A percentile compares a stretch with the other conserved stretches of the same genome.
Evolutionary conservation across 768 basidiomycete genomes (phyloP).

Genomic region (Cantharellus cinnabarinus): DNA sequence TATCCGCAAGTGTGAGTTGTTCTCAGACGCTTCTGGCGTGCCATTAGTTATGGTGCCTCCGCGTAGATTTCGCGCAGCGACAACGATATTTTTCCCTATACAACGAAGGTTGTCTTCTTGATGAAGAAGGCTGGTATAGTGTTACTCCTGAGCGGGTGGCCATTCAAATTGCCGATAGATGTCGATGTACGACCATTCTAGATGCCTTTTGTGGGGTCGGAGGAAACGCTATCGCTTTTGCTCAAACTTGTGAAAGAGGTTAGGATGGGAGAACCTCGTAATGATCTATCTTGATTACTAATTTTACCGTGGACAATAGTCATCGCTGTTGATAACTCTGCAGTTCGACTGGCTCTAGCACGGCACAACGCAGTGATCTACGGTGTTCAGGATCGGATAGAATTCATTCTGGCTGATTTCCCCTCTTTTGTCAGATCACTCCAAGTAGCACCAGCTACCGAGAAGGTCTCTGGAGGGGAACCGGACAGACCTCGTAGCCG

Average conservation of each 20-base stretch:
- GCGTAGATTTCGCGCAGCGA: conserved; percentile 68
- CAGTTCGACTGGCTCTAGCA: conserved; percentile 70
- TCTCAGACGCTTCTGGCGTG: background rate
- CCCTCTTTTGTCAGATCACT: conserved; percentile 50
- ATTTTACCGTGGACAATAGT: conserved; percentile 27
- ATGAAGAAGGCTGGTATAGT: conserved; percentile 95
- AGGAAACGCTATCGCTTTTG: conserved; percentile 94
- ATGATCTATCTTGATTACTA: background rate
- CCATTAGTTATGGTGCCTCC: background rate
- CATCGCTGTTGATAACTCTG: conserved; percentile 79
- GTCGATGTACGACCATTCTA: conserved; percentile 62
- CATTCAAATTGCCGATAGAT: conserved; percentile 78
- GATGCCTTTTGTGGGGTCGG: conserved; percentile 98
- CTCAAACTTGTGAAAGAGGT: conserved; percentile 90
- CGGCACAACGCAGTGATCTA: conserved; percentile 86
- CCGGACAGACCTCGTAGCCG: background rate
- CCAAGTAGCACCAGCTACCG: conserved; percentile 6
- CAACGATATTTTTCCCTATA: conserved; percentile 65
- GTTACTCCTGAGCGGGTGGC: conserved; percentile 92
- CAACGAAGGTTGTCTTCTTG: conserved; percentile 64
- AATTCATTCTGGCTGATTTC: conserved; percentile 81
- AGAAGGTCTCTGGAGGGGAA: too few relatives aligned
- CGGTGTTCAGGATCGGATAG: conserved; percentile 86
- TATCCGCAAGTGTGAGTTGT: conserved; percentile 62
- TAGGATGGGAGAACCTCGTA: conserved; percentile 11